Evolutionary conservation across 768 basidiomycete species (phyloP).

Genomic region (Sarcomyxa edulis): DNA sequence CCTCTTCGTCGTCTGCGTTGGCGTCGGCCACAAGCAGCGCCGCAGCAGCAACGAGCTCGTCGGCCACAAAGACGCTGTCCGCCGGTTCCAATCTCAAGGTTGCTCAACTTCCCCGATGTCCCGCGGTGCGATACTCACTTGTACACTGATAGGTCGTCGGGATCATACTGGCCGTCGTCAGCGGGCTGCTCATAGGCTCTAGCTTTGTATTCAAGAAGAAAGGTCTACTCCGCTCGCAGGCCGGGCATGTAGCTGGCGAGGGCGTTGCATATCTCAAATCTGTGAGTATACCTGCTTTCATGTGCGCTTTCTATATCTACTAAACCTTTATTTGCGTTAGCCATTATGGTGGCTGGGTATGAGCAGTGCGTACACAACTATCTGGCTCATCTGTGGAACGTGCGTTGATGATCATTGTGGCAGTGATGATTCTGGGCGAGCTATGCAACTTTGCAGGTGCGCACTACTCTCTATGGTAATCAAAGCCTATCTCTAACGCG

Average conservation of each 20-base stretch:
- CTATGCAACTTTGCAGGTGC: constrained; percentile 81
- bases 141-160: constrained; percentile 57
- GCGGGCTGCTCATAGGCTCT: constrained; percentile 86
- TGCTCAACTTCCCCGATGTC: constrained; percentile 3
- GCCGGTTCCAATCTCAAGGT: constrained; percentile 50
- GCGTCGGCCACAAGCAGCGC: constrained; percentile 27
- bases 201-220: constrained; percentile 99
- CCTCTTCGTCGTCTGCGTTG: constrained; percentile 13
- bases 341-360: constrained; percentile 93
- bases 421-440: constrained; percentile 91
- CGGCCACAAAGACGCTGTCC: constrained; percentile 28
- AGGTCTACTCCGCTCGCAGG: constrained; percentile 75
- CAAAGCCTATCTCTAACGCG: constrained; percentile 13
- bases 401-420: constrained; percentile 7
- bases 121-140: constrained; percentile 1
- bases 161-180: constrained; percentile 67
- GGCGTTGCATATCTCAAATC: constrained; percentile 96
- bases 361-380: constrained; percentile 70
- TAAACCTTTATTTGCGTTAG: constrained; percentile 29
- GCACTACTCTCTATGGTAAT: constrained; percentile 26
- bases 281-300: constrained; percentile 37
- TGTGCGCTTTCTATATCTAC: constrained; percentile 4
- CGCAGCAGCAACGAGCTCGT: constrained; percentile 35
- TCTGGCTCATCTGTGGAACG: background rate
- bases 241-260: constrained; percentile 73